Percentiles rank a stretch among this genome's conserved stretches.
phyloP scores from a whole-genome alignment of 2,329 filamentous ascomycete species.

The Arthrobotrys entomopaga region DNA sequence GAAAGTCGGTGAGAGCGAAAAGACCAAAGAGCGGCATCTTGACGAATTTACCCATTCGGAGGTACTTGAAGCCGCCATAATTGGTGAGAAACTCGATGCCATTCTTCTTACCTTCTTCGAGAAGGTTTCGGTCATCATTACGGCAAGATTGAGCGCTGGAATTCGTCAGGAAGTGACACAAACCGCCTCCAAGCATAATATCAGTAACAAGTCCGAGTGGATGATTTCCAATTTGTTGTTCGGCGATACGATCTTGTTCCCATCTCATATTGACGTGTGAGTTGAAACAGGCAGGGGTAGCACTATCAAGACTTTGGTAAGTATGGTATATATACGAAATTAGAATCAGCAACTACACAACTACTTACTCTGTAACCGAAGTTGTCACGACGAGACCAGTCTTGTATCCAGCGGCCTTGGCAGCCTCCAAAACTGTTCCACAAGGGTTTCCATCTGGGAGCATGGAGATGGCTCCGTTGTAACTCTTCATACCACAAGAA shows the following conservation, averaged over 20 bases:
- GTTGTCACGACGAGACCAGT: constrained; percentile 96
- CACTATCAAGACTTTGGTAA: constrained; percentile 62
- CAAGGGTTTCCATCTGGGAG: constrained; percentile 86
- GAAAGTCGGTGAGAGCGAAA: constrained; percentile 83
- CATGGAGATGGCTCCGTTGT: constrained; percentile 94
- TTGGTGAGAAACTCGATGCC: constrained; percentile 82
- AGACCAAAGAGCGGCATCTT: constrained; percentile 86
- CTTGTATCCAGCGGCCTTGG: constrained; percentile 88
- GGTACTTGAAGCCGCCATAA: constrained; percentile 77
- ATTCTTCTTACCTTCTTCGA: constrained; percentile 75
- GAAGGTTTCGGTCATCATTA: constrained; percentile 78
- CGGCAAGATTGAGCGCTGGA: constrained; percentile 83
- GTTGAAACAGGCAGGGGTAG: constrained; percentile 94
- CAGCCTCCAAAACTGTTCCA: constrained; percentile 91
- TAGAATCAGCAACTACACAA: not conserved
- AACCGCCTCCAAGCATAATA: constrained; percentile 88
- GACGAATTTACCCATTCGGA: constrained; percentile 74
- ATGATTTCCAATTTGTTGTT: constrained; percentile 89
- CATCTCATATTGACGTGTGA: constrained; percentile 81
- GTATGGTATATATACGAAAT: not conserved
- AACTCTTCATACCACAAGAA: constrained; percentile 90
- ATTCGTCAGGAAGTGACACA: constrained; percentile 93
- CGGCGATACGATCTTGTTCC: constrained; percentile 89
- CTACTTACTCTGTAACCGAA: constrained; percentile 78
- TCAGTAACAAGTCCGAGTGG: constrained; percentile 88